phyloP scores from a whole-genome alignment of 2,329 filamentous ascomycete genomes.

The Trichoderma afroharzianum region DNA sequence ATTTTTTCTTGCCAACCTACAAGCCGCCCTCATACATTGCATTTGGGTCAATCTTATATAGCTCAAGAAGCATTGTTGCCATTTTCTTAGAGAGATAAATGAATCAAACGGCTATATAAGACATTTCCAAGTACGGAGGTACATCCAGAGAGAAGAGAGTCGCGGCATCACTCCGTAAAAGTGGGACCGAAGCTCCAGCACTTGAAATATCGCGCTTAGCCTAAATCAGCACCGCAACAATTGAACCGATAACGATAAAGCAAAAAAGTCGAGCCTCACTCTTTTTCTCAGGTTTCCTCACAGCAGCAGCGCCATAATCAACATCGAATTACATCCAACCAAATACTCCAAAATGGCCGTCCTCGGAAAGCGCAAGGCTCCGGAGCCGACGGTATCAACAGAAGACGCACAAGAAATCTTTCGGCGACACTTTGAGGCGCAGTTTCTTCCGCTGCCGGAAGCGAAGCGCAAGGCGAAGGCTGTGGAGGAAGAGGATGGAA shows the following conservation, averaged over 20 bases:
- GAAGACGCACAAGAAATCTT: slow-evolving; percentile 71
- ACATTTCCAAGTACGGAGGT: background rate
- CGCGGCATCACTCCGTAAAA: background rate
- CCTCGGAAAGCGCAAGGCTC: slow-evolving; percentile 49
- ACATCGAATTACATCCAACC: background rate
- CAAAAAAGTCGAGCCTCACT: slow-evolving; percentile 3
- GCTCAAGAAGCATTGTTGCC: background rate
- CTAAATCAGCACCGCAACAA: slow-evolving; percentile 14
- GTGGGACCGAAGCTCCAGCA: background rate
- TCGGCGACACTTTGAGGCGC: slow-evolving; percentile 79
- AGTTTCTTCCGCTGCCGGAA: slow-evolving; percentile 70
- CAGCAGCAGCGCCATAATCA: background rate
- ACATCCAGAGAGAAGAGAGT: background rate
- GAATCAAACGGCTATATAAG: background rate
- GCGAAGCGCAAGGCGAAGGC: slow-evolving; percentile 29
- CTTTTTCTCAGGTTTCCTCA: background rate
- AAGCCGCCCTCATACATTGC: background rate
- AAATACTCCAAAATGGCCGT: slow-evolving; percentile 35
- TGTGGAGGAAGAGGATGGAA: slow-evolving; percentile 25
- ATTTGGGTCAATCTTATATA: background rate
- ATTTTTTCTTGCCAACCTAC: background rate
- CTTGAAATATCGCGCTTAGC: background rate
- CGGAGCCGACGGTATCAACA: slow-evolving; percentile 31
- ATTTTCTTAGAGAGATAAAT: background rate
- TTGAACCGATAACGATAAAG: slow-evolving; percentile 18